Percentiles rank a stretch among this genome's conserved stretches.
Evolutionary conservation across 306 rosid species (phyloP).

Genomic region (Trifolium subterraneum): DNA sequence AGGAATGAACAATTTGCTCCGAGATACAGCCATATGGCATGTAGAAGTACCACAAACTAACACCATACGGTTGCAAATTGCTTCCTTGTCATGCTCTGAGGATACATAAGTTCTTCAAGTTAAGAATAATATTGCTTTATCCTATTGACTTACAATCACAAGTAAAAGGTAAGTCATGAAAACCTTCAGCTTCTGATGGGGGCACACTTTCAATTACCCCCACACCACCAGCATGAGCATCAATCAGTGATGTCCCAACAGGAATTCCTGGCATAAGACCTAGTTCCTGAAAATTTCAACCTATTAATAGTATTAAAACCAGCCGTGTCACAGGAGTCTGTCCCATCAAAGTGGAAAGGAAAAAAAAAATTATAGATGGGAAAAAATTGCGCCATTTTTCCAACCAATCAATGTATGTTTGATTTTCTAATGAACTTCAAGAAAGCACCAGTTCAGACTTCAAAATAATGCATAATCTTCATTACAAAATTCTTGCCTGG

Average conservation of each 20-base stretch:
- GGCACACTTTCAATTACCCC: constrained; percentile 91
- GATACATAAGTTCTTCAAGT: constrained; percentile 35
- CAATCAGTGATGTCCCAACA: constrained; percentile 91
- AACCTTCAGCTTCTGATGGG: constrained; percentile 63
- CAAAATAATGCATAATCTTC: constrained; percentile 59
- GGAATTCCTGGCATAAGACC: constrained; percentile 88
- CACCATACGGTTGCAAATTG: constrained; percentile 75
- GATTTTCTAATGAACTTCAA: constrained; percentile 48
- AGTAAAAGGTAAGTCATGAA: constrained; percentile 29
- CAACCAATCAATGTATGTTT: constrained; percentile 45
- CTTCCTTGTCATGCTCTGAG: constrained; percentile 68
- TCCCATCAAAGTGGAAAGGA: constrained; percentile 29
- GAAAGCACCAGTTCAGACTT: constrained; percentile 56
- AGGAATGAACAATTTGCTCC: constrained; percentile 82
- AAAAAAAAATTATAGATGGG: constrained; percentile 46
- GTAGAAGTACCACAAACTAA: constrained; percentile 98
- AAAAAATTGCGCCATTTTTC: constrained; percentile 31
- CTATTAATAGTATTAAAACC: constrained; percentile 20
- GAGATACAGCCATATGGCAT: constrained; percentile 93
- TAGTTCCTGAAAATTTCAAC: constrained; percentile 75
- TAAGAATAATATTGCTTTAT: constrained; percentile 28
- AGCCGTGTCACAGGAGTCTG: constrained; percentile 7
- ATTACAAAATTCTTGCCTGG: constrained; percentile 73
- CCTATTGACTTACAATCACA: constrained; percentile 33
- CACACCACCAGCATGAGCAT: constrained; percentile 99